Evolutionary conservation across 768 basidiomycete genomes (phyloP), one percentile per base, ranked within the genome.

Genomic region (Daedaleopsis nitida): DNA sequence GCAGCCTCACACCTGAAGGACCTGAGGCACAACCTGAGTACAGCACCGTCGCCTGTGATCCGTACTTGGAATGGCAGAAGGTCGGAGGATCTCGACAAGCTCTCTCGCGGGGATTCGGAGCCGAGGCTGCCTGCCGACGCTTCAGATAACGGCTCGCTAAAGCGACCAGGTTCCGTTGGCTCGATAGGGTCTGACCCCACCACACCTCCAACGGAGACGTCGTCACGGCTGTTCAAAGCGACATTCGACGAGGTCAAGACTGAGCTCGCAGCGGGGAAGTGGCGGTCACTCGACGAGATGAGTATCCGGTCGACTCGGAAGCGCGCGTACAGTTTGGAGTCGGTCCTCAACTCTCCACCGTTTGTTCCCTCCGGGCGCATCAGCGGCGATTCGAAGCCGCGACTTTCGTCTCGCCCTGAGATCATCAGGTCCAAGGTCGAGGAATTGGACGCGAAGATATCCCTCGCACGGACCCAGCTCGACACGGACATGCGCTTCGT

Each of bases 221-320:
- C 83, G 1, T 65, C 72, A 47, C 84, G 83, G 34, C 86, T 90
- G 65, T 85, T 91, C 72, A 89, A 89, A 69, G 86, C 89, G 21
- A 92, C 92, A 0, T 95, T 94, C 70, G 87, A 92, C 66, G 84
- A 87, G 67, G 91, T 96, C 68, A 94, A 95, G 74, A 89, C 91
- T 1, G 88, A 92, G 68, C 78, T 95, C 52, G 91, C 89, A 0
- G 80, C 88, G 24, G 80, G 78, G 1, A 74, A 74, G 16, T 59
- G 72, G 65, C 66, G 73, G 63, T 64, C 74, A 39, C 58, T 72
- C 57, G 69, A 78, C 67, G 69, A 75, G 19, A 60, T 68, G 39
- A 68, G 64, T 37, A 63, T 68, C 38, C 66, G 66, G 35, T 62
- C 67, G 8, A 64, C 64, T 13, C 69, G 73, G 11, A 72, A 70